Evolutionary conservation across 805 yeast genomes (phyloP).

Genomic region (Candida ovalis): DNA sequence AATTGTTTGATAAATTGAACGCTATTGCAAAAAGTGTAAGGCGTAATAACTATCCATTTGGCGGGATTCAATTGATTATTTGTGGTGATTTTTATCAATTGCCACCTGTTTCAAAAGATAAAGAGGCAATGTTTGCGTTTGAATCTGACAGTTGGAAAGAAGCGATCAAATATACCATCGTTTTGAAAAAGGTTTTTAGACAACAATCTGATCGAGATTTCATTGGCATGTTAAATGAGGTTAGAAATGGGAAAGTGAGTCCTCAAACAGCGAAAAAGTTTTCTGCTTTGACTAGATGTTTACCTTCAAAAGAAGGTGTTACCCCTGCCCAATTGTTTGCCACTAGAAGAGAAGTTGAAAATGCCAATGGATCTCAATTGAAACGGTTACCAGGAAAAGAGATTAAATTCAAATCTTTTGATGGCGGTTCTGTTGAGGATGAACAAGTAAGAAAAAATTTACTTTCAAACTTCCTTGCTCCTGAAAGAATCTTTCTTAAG

Average conservation of each 20-base stretch:
- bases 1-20: slow-evolving; percentile 59
- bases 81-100: slow-evolving; percentile 83
- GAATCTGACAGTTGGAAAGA: slow-evolving; percentile 60
- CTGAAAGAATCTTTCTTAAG: slow-evolving; percentile 52
- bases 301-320: slow-evolving; percentile 52
- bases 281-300: slow-evolving; percentile 45
- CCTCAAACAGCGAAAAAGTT: slow-evolving; percentile 47
- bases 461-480: slow-evolving; percentile 59
- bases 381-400: slow-evolving; percentile 40
- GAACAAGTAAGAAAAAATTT: slow-evolving; percentile 40
- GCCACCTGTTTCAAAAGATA: slow-evolving; percentile 60
- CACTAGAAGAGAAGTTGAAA: slow-evolving; percentile 67
- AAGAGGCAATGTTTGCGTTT: slow-evolving; percentile 51
- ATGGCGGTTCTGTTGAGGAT: slow-evolving; percentile 47
- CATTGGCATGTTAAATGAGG: slow-evolving; percentile 70
- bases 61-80: slow-evolving; percentile 72
- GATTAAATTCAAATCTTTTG: slow-evolving; percentile 45
- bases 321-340: slow-evolving; percentile 74
- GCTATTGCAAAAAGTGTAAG: slow-evolving; percentile 52
- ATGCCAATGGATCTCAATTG: slow-evolving; percentile 54
- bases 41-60: slow-evolving; percentile 53
- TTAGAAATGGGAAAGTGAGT: slow-evolving; percentile 60
- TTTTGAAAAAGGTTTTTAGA: slow-evolving; percentile 64
- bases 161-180: slow-evolving; percentile 53
- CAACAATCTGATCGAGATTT: slow-evolving; percentile 71